phyloP scores from a whole-genome alignment of 352 stramenopile genomes.

The Aphanomyces cochlioides region DNA sequence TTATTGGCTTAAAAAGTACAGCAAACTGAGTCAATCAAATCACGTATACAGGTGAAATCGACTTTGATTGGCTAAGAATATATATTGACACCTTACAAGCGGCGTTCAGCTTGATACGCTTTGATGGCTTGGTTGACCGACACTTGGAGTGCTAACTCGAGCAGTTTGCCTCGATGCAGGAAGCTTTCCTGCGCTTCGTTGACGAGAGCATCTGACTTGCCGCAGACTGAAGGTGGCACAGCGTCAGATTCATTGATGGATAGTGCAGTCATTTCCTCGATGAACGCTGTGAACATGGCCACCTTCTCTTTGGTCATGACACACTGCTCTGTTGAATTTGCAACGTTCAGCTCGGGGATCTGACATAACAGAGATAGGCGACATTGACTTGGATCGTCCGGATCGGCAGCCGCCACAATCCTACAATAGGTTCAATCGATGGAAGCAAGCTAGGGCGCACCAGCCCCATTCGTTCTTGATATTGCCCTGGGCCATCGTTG shows the following conservation, averaged over 20 bases:
- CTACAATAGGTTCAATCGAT: background rate
- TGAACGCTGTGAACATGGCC: no score
- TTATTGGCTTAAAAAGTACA: background rate
- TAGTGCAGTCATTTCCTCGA: no score
- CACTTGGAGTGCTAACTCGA: background rate
- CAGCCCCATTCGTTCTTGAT: conserved; percentile 22
- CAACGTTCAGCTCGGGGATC: background rate
- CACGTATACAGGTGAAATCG: background rate
- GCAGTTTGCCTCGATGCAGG: conserved; percentile 8
- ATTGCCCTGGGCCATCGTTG: conserved; percentile 2
- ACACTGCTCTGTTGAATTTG: no score
- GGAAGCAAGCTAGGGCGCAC: background rate
- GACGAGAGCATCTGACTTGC: background rate
- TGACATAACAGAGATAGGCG: background rate
- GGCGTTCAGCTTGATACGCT: background rate
- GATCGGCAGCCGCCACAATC: background rate
- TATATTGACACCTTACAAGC: background rate
- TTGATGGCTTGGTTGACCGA: conserved; percentile 4
- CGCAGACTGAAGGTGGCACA: no score
- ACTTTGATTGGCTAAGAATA: background rate
- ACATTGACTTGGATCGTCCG: background rate
- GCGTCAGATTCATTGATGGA: no score
- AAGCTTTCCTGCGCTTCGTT: background rate
- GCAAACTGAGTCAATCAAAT: background rate
- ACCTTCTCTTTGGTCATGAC: no score